Percentiles rank a stretch among this genome's conserved stretches.
These are phyloP conservation scores for Aristolochia contorta DNA, from an alignment of 164 flowering plant genomes.

Conservation along the genomic window DNA sequence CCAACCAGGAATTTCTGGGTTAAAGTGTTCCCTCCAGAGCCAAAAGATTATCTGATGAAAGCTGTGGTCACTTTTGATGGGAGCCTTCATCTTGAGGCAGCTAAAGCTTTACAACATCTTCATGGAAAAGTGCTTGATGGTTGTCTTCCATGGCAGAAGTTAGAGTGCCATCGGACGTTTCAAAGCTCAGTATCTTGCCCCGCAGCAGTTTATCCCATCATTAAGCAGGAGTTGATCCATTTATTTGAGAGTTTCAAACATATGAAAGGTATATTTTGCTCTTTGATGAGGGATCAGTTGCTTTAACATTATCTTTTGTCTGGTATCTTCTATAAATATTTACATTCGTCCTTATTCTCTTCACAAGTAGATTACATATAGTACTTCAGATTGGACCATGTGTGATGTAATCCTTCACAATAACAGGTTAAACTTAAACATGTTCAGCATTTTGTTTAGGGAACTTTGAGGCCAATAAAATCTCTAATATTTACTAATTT, in stretches of 20 bases:
- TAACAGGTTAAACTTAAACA: too few relatives aligned
- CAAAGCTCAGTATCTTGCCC: slow-evolving; percentile 71
- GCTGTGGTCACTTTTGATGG: slow-evolving; percentile 81
- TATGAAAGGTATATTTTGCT: slow-evolving; percentile 34
- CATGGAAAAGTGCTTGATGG: slow-evolving; percentile 74
- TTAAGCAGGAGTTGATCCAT: slow-evolving; percentile 43
- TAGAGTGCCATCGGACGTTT: slow-evolving; percentile 61
- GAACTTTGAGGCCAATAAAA: too few relatives aligned
- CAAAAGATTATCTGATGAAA: slow-evolving; percentile 43
- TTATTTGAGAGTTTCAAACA: slow-evolving; percentile 35
- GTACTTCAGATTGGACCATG: too few relatives aligned
- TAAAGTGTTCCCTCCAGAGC: slow-evolving; percentile 59
- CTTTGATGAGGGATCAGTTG: too few relatives aligned
- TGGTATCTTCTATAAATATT: too few relatives aligned
- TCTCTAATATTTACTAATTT: too few relatives aligned
- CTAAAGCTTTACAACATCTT: slow-evolving; percentile 77
- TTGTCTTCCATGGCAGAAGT: slow-evolving; percentile 78
- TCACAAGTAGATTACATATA: too few relatives aligned
- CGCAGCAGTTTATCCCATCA: slow-evolving; percentile 43
- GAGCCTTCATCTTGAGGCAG: slow-evolving; percentile 85
- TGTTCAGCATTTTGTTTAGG: too few relatives aligned
- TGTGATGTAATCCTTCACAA: too few relatives aligned
- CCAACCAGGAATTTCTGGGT: slow-evolving; percentile 22
- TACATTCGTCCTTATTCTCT: too few relatives aligned
- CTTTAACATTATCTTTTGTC: too few relatives aligned